Evolutionary conservation across 2,329 filamentous ascomycete species (phyloP).

Genomic region (Tolypocladium ovalisporum): DNA sequence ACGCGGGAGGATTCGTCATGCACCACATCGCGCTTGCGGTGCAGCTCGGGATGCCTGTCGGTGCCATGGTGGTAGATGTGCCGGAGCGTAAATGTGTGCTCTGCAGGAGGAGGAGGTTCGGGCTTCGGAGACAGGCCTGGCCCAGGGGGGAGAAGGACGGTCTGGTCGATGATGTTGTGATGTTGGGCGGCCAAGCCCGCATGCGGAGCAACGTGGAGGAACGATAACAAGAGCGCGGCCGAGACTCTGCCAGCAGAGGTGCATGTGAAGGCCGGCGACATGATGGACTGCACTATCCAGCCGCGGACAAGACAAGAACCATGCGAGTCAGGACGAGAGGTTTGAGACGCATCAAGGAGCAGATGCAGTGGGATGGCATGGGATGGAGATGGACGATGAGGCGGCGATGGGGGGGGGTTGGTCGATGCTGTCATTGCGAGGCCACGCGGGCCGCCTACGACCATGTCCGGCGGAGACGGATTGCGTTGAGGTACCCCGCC

Average conservation of each 20-base stretch:
- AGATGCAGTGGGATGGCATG: neutral
- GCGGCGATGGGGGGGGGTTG: too few species aligned
- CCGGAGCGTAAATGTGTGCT: slow-evolving; percentile 59
- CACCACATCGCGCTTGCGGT: slow-evolving; percentile 62
- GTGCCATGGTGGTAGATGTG: slow-evolving; percentile 92
- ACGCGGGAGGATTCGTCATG: slow-evolving; percentile 38
- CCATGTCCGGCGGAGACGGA: neutral
- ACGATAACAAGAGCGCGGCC: slow-evolving; percentile 51
- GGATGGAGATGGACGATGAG: neutral
- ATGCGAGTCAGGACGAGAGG: neutral
- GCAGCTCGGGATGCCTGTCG: slow-evolving; percentile 63
- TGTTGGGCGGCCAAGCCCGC: slow-evolving; percentile 23
- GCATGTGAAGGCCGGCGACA: slow-evolving; percentile 22
- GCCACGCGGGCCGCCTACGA: slow-evolving; percentile 3
- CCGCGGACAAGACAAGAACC: neutral
- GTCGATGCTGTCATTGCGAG: slow-evolving; percentile 10
- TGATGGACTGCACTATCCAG: slow-evolving; percentile 1
- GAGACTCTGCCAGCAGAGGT: slow-evolving; percentile 53
- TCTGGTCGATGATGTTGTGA: slow-evolving; percentile 24
- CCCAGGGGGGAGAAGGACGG: slow-evolving; percentile 30
- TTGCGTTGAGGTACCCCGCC: neutral
- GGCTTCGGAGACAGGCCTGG: slow-evolving; percentile 27
- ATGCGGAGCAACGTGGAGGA: slow-evolving; percentile 48
- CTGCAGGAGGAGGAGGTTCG: slow-evolving; percentile 34
- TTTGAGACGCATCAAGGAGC: neutral